A percentile compares a stretch with the other conserved stretches of the same genome.
phyloP scores from a whole-genome alignment of 1,284 basidiomycete genomes.

The Trametes polyzona region DNA sequence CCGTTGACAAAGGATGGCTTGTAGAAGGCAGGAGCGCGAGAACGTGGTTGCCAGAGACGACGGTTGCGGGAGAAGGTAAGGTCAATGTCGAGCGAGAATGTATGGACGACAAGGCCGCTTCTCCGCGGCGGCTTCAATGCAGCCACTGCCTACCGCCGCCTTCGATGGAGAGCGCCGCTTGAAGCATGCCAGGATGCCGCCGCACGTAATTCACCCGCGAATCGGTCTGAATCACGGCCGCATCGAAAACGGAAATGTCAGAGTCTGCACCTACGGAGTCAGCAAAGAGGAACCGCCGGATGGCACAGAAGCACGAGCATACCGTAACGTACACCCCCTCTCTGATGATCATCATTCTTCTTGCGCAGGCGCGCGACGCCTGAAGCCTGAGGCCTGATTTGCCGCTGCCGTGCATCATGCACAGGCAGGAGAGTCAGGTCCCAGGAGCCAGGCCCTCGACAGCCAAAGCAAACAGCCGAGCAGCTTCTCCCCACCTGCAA shows the following conservation, averaged over 20 bases:
- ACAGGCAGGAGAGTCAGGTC: too few species aligned
- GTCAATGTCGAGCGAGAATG: slow-evolving; percentile 7
- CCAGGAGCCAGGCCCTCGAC: background rate
- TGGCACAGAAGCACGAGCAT: background rate
- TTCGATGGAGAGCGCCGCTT: too few species aligned
- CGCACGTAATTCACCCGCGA: too few species aligned
- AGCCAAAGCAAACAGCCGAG: background rate
- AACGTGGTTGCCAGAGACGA: background rate
- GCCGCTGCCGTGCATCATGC: background rate
- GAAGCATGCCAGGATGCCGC: too few species aligned
- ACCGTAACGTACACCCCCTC: background rate
- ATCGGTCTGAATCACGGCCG: background rate
- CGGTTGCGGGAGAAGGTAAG: background rate
- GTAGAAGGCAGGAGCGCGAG: slow-evolving; percentile 6
- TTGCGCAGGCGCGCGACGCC: background rate
- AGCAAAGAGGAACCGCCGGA: background rate
- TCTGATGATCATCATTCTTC: slow-evolving; percentile 9
- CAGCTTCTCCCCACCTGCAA: background rate
- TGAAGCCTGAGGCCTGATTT: slow-evolving; percentile 11
- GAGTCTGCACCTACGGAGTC: background rate
- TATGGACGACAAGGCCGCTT: too few species aligned
- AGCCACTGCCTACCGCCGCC: too few species aligned
- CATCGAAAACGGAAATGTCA: background rate
- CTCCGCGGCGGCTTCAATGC: too few species aligned
- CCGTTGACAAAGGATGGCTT: slow-evolving; percentile 12